phyloP scores from a whole-genome alignment of 2,329 filamentous ascomycete genomes.

The Fusarium sp. region DNA sequence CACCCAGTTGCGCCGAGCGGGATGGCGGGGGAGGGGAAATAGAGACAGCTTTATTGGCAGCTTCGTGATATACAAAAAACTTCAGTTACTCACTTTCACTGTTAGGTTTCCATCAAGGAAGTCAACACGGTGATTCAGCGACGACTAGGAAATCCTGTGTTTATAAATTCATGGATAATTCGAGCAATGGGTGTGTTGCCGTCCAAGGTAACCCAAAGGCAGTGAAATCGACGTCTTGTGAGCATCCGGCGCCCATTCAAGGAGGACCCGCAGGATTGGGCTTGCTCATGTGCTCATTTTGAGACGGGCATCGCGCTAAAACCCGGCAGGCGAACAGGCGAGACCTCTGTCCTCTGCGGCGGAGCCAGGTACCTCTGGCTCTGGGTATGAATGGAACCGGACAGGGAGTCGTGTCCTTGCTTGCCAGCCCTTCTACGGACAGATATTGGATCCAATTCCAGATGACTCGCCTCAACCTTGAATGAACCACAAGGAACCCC shows the following conservation, averaged over 20 bases:
- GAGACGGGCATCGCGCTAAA: constrained; percentile 49
- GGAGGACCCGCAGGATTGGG: constrained; percentile 54
- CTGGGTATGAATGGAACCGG: constrained; percentile 2
- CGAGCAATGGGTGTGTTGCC: constrained; percentile 1
- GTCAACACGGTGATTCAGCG: background rate
- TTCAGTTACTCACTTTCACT: background rate
- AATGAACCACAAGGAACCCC: background rate
- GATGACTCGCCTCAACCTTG: constrained; percentile 12
- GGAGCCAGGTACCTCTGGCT: constrained; percentile 9
- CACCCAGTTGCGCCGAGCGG: background rate
- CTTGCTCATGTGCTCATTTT: constrained; percentile 62
- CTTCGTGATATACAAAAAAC: background rate
- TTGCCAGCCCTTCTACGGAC: background rate
- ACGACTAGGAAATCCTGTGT: background rate
- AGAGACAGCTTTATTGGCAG: background rate
- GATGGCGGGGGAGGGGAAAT: constrained; percentile 6
- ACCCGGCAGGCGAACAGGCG: constrained; percentile 20
- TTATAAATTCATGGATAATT: constrained; percentile 4
- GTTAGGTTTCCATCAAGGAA: constrained; percentile 3
- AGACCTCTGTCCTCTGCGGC: constrained; percentile 14
- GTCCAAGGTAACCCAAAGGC: constrained; percentile 7
- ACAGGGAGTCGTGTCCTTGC: constrained; percentile 10
- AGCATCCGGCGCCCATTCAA: constrained; percentile 34
- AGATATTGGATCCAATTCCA: constrained; percentile 1
- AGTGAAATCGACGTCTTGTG: constrained; percentile 38